Base-by-base conservation (phyloP, 1,284 basidiomycete species). In the Thecaphora thlaspeos region DNA sequence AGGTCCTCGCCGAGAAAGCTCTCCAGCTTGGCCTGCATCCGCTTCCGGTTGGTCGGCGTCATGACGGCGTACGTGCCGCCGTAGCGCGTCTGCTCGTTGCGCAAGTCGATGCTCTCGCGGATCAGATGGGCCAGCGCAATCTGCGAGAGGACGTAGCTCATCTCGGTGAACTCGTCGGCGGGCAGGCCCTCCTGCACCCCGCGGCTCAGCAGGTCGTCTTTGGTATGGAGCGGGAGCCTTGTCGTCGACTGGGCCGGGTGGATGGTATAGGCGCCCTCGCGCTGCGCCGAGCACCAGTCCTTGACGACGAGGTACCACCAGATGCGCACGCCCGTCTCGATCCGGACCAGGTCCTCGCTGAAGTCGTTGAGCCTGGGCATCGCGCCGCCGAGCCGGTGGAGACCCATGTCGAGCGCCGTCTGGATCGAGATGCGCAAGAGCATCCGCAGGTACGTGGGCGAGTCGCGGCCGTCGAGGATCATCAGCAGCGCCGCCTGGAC, bases 221-320 rank as follows among this genome's bases (percentile, higher is more conserved):
- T 66, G 41, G 62, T 48, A 47, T 73, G 65, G 17, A 62, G 44
- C 2, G 71, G 71, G 18, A 21, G 43, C 7, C 70, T 54, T 15
- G 70, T 73, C 11, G 65, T 70, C 55, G 62, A 60, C 49, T 71
- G 64, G 0, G 49, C 45, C 3, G 68, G 71, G 42, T 71, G 68
- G 28, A 73, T 55, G 18, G 54, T 58, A 43, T 71, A 71, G 22
- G 60, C 56, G 21, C 60, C 60, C 46, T 67, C 64, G n/a, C 57
- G 56, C 40, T 63, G 55, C 12, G 61, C 61, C 18, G 66, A 61
- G 40, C 62, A 64, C 71, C 71, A 73, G 41, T 73, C 71, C 18
- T 63, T 55, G 48, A 61, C 59, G 17, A 67, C 63, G 11, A 73
- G 64, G 12, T 62, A 60, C 54, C 60, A 69, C 71, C 71, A 73